Evolutionary conservation across 73 alveolate genomes (phyloP).

Genomic region (Tetrahymena malaccensis): DNA sequence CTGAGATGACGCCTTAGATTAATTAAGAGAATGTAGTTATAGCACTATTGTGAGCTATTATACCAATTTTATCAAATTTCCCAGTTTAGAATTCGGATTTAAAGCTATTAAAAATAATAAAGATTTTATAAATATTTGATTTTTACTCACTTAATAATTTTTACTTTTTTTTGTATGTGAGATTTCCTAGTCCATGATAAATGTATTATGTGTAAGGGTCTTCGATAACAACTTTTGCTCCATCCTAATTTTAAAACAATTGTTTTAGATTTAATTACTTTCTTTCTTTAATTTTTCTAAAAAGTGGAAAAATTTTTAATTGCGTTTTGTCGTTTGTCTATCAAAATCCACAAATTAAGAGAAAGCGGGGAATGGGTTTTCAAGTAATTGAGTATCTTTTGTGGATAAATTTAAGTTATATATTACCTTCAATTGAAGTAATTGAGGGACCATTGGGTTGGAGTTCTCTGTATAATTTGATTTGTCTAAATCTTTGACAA

Average conservation of each 20-base stretch:
- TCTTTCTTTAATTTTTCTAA: not conserved
- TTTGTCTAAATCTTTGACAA: not conserved
- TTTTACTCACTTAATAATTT: not conserved
- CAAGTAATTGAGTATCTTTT: not conserved
- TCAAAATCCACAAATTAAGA: not conserved
- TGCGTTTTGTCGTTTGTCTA: not conserved
- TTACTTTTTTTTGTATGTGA: not conserved
- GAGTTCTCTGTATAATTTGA: not conserved
- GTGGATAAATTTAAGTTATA: not conserved
- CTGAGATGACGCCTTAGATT: not conserved
- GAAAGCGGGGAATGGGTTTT: not conserved
- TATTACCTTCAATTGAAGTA: not conserved
- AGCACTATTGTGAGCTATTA: not conserved
- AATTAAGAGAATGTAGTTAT: not conserved
- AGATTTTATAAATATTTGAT: not conserved
- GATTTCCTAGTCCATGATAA: not conserved
- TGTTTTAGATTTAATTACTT: not conserved
- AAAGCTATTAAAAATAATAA: not conserved
- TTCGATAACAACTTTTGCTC: not conserved
- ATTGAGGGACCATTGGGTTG: not conserved
- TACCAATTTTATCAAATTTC: not conserved
- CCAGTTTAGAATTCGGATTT: not conserved
- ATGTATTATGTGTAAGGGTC: not conserved
- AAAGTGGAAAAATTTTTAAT: not conserved
- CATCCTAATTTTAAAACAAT: not conserved